Conservation (phyloP, 208 protist genomes). For the Leptomonas seymouri region DNA sequence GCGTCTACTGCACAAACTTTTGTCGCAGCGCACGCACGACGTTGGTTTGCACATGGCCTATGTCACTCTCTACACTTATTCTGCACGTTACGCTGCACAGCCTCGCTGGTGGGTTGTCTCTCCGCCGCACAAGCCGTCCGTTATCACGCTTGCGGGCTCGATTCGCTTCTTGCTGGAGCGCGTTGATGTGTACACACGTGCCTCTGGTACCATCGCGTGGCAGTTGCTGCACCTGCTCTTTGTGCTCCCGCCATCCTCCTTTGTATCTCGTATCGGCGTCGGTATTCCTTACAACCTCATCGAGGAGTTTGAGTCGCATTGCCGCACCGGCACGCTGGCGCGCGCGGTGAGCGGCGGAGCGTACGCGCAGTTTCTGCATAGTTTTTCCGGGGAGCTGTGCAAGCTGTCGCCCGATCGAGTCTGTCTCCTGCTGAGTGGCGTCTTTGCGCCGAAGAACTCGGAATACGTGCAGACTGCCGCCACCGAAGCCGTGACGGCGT, state of each 20-base stretch:
- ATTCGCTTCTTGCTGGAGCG: slow-evolving; percentile 12
- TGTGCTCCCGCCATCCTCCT: slow-evolving; percentile 11
- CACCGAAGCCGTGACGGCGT: neutral
- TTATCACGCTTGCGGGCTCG: slow-evolving; percentile 4
- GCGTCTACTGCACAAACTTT: slow-evolving; percentile 26
- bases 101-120: slow-evolving; percentile 17
- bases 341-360: slow-evolving; percentile 9
- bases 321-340: neutral
- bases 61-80: slow-evolving; percentile 51
- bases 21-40: slow-evolving; percentile 25
- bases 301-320: slow-evolving; percentile 9
- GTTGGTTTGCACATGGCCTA: slow-evolving; percentile 45
- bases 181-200: neutral
- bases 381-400: slow-evolving; percentile 10
- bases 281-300: neutral
- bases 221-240: slow-evolving; percentile 36
- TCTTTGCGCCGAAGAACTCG: neutral
- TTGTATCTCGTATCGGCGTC: no score
- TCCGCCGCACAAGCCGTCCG: slow-evolving; percentile 1
- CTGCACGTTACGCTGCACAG: slow-evolving; percentile 12
- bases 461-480: neutral
- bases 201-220: slow-evolving; percentile 27
- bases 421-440: slow-evolving; percentile 3
- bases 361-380: slow-evolving; percentile 25
- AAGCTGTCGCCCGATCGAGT: neutral